Percentiles rank a stretch among this genome's conserved stretches.
Conservation (phyloP, 208 protist genomes). For the Crithidia mellificae region DNA sequence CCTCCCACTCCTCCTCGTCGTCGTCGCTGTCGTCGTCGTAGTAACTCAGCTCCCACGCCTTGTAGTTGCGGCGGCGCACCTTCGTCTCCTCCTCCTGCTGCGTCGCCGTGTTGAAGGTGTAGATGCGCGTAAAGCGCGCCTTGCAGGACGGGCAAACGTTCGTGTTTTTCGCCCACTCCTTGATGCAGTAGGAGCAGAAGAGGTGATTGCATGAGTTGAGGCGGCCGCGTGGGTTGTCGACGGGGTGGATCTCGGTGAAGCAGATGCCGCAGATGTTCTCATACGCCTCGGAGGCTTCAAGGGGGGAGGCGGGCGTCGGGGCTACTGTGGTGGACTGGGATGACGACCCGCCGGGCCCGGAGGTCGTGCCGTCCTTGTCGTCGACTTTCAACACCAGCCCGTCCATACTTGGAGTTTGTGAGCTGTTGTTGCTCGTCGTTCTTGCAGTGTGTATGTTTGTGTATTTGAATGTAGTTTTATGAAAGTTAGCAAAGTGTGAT, state of each 20-base stretch:
- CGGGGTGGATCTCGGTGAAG: conserved; percentile 69
- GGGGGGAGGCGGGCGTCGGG: neutral
- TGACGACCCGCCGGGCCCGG: neutral
- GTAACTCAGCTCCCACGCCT: conserved; percentile 43
- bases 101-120: conserved; percentile 25
- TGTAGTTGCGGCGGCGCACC: conserved; percentile 80
- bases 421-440: too few relatives aligned
- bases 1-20: conserved; percentile 19
- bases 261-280: conserved; percentile 80
- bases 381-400: neutral
- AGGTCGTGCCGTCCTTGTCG: neutral
- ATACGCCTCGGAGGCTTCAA: conserved; percentile 21
- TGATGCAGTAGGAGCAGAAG: conserved; percentile 87
- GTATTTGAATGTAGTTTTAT: too few relatives aligned
- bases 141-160: conserved; percentile 89
- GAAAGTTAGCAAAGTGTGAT: too few relatives aligned
- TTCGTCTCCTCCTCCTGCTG: conserved; percentile 64
- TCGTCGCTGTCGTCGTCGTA: conserved; percentile 43
- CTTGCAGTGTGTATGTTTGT: too few relatives aligned
- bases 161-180: conserved; percentile 78
- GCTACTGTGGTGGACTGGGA: neutral
- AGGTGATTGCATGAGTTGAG: conserved; percentile 87
- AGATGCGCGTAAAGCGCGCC: conserved; percentile 81
- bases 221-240: conserved; percentile 74
- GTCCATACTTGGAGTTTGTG: neutral